Conservation (phyloP, 306 rosid genomes). For the Trifolium fragiferum region DNA sequence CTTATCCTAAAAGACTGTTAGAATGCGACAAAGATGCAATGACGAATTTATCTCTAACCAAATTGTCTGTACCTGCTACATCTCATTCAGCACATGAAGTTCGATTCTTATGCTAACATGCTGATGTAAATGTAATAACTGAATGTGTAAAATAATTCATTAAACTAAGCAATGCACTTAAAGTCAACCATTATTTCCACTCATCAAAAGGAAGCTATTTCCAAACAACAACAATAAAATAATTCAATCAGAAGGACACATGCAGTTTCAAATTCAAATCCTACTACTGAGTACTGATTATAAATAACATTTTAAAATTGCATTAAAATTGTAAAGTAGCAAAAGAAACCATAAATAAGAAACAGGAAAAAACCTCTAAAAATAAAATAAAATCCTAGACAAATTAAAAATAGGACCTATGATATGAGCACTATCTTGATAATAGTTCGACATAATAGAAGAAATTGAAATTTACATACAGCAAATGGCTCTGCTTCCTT, state of each 20-base stretch:
- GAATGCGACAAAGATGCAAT: background rate
- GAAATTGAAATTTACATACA: slow-evolving; percentile 55
- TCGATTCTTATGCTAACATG: slow-evolving; percentile 15
- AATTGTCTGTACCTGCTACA: background rate
- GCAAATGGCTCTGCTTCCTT: slow-evolving; percentile 66
- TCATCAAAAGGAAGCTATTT: slow-evolving; percentile 24
- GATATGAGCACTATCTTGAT: slow-evolving; percentile 9
- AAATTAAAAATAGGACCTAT: background rate
- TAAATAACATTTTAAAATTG: background rate
- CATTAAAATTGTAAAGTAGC: background rate
- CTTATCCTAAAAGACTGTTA: background rate
- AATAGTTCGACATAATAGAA: slow-evolving; percentile 26
- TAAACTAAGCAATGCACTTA: slow-evolving; percentile 23
- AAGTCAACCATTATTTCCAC: slow-evolving; percentile 25
- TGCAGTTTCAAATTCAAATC: slow-evolving; percentile 34
- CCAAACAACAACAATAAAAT: slow-evolving; percentile 11
- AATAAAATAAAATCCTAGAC: slow-evolving; percentile 19
- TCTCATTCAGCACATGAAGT: slow-evolving; percentile 23
- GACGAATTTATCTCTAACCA: background rate
- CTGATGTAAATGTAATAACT: slow-evolving; percentile 12
- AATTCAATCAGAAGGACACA: background rate
- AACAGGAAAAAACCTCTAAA: background rate
- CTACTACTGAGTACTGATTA: background rate
- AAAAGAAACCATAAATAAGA: slow-evolving; percentile 1
- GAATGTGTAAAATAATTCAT: slow-evolving; percentile 12